phyloP scores from a whole-genome alignment of 192 early-diverging fungal genomes.

The Coemansia sp. region DNA sequence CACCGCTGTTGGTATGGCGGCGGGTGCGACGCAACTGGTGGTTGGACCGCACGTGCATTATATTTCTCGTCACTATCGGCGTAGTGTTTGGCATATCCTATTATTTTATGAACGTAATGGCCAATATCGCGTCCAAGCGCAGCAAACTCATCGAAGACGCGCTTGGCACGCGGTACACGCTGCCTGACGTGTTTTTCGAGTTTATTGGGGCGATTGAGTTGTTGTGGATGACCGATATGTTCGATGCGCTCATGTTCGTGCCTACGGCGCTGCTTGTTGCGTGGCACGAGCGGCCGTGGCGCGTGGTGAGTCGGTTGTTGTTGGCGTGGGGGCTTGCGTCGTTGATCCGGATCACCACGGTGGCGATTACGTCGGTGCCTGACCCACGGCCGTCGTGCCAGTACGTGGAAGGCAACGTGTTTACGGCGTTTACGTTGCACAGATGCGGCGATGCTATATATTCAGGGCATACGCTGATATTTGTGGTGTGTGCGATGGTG shows the following conservation, averaged over 20 bases:
- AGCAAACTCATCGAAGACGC: slow-evolving; percentile 47
- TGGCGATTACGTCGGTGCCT: slow-evolving; percentile 66
- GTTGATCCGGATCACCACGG: slow-evolving; percentile 59
- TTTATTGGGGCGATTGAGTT: slow-evolving; percentile 55
- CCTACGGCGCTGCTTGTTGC: slow-evolving; percentile 56
- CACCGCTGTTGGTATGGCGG: slow-evolving; percentile 11
- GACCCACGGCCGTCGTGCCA: slow-evolving; percentile 60
- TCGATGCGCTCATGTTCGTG: slow-evolving; percentile 57
- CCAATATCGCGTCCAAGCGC: slow-evolving; percentile 61
- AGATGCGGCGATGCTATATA: slow-evolving; percentile 67
- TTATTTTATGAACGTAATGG: slow-evolving; percentile 64
- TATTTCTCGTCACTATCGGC: slow-evolving; percentile 26
- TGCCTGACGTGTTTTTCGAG: slow-evolving; percentile 59
- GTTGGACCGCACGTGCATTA: slow-evolving; percentile 44
- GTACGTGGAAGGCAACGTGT: slow-evolving; percentile 56
- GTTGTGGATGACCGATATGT: slow-evolving; percentile 63
- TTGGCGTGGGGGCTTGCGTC: slow-evolving; percentile 56
- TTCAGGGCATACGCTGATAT: slow-evolving; percentile 64
- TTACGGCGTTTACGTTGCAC: slow-evolving; percentile 58
- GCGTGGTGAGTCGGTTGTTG: slow-evolving; percentile 55
- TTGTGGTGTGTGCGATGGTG: slow-evolving; percentile 58
- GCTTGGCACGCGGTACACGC: slow-evolving; percentile 32
- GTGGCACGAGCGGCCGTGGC: slow-evolving; percentile 55
- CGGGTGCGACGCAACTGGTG: slow-evolving; percentile 53
- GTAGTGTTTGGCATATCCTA: slow-evolving; percentile 45